Conservation (phyloP, 2,329 filamentous ascomycete species). For the Pseudogymnoascus sp. region DNA sequence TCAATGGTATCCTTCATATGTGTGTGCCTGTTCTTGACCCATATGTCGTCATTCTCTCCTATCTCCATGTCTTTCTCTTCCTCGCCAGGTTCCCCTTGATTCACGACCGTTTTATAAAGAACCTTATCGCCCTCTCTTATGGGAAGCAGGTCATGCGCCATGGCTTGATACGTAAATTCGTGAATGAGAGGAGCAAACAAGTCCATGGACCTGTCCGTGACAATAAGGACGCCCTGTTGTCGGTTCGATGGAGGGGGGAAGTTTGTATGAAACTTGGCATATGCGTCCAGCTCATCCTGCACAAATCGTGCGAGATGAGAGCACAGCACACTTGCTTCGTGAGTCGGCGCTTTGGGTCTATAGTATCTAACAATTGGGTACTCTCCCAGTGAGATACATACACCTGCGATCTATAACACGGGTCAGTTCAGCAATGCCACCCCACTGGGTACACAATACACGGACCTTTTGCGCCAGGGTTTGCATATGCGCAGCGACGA, state of each 20-base stretch:
- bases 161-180: constrained; percentile 97
- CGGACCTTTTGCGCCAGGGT: constrained; percentile 77
- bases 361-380: constrained; percentile 92
- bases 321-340: constrained; percentile 84
- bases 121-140: constrained; percentile 86
- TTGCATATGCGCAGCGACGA: constrained; percentile 78
- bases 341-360: constrained; percentile 61
- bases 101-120: constrained; percentile 72
- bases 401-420: constrained; percentile 61
- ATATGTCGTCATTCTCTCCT: constrained; percentile 82
- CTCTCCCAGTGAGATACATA: constrained; percentile 89
- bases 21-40: constrained; percentile 86
- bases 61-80: constrained; percentile 90
- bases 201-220: constrained; percentile 92
- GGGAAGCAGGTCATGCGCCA: constrained; percentile 88
- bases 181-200: constrained; percentile 79
- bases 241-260: constrained; percentile 75
- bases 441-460: constrained; percentile 4
- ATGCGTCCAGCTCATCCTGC: constrained; percentile 83
- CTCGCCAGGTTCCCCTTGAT: constrained; percentile 61
- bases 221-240: constrained; percentile 73
- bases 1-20: constrained; percentile 99
- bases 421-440: constrained; percentile 16
- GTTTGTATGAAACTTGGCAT: constrained; percentile 73
- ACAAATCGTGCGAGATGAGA: constrained; percentile 84